Evolutionary conservation across 805 yeast species (phyloP), one percentile per base, ranked within the genome.

Genomic region (Cyberlindnera galapagoensis): DNA sequence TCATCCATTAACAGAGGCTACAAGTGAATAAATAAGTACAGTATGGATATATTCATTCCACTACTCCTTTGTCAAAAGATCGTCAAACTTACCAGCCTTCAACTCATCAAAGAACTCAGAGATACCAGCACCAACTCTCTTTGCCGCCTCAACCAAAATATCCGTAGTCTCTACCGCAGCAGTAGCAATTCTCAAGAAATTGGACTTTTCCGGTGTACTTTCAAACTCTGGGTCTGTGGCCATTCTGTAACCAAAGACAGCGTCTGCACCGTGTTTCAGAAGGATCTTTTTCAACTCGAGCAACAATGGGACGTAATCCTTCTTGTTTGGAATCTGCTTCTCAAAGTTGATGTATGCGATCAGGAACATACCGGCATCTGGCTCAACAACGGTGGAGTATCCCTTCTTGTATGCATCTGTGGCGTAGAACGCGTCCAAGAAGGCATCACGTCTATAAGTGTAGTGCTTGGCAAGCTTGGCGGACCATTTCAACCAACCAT

Each of bases 341-440:
- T 49, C 46, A n/a, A 57, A 31, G 31, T 56, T 56, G 21, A 84
- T 51, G 21, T 59, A 56, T 30, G 76, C 59, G 36, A 80, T 74
- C 52, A 80, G 67, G 54, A 80, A 80, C 88, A 80, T 80, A 44
- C 88, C 88, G 5, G 84, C 84, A 25, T 67, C 70, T 12, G 88
- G 88, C 22, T 72, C 69, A 30, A 59, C 56, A 36, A 57, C 60
- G 14, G 53, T 26, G 26, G 60, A 56, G 23, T 61, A 51, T 3
- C 56, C 57, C 18, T 46, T 40, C 21, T 42, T 43, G 29, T 33
- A 45, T 5, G 81, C 74, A 42, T 72, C 57, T 42, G 64, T 56
- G 26, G 58, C 57, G 36, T 60, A 57, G 24, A 84, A 59, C 0
- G 76, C 65, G 26, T 67, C 67, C 33, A 77, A 60, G 41, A 84